Percentiles rank a stretch among this genome's conserved stretches.
Evolutionary conservation across 139 green algal species (phyloP).

Genomic region (Asterochloris erici): DNA sequence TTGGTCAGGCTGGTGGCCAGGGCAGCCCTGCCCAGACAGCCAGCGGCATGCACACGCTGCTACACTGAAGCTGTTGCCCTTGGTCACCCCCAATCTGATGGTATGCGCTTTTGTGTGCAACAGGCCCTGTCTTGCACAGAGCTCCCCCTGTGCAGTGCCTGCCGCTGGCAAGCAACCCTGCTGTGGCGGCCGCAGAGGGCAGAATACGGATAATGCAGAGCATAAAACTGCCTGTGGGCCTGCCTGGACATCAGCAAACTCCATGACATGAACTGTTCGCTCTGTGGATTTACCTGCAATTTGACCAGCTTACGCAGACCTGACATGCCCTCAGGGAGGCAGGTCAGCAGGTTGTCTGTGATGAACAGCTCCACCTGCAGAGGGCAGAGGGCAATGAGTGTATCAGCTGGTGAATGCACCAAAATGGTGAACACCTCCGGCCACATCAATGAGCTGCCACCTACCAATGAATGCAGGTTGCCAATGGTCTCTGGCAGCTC

Average conservation of each 20-base stretch:
- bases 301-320: conserved; percentile 46
- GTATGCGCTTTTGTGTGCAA: too few species aligned
- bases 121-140: too few species aligned
- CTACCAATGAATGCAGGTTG: conserved; percentile 3
- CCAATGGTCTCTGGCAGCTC: conserved; percentile 38
- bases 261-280: background rate
- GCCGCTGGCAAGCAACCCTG: background rate
- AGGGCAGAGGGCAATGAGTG: too few species aligned
- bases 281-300: conserved; percentile 25
- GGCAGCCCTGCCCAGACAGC: background rate
- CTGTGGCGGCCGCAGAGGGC: background rate
- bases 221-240: background rate
- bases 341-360: conserved; percentile 66
- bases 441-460: background rate
- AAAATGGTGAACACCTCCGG: background rate
- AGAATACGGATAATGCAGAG: too few species aligned
- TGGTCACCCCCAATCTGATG: too few species aligned
- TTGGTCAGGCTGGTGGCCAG: background rate
- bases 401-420: background rate
- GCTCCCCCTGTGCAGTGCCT: too few species aligned
- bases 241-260: background rate
- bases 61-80: too few species aligned
- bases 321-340: conserved; percentile 53
- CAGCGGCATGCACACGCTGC: background rate
- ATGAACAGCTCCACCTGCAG: conserved; percentile 63